phyloP scores from a whole-genome alignment of 2,329 filamentous ascomycete species.

The Sporothrix variecibatus region DNA sequence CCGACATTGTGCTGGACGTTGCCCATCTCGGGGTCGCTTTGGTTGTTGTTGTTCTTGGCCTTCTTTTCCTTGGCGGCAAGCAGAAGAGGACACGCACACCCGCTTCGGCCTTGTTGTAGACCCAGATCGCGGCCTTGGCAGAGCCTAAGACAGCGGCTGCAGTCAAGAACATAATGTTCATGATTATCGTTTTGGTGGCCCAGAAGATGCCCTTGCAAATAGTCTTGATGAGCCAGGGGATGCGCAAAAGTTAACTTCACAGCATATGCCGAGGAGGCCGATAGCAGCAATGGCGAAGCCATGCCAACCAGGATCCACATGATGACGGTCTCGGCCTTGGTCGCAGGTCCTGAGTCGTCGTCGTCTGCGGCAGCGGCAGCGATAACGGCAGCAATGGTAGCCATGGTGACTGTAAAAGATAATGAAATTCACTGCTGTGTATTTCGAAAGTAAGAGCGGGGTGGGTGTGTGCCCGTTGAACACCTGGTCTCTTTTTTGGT shows the following conservation, averaged over 20 bases:
- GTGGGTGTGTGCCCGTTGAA: no score
- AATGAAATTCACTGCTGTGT: no score
- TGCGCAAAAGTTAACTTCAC: neutral
- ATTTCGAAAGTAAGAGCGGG: no score
- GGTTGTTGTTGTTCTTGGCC: neutral
- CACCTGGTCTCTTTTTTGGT: no score
- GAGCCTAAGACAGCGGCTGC: no score
- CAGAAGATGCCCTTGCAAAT: neutral
- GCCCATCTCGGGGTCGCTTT: neutral
- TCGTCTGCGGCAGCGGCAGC: no score
- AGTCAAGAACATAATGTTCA: no score
- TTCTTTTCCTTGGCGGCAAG: neutral
- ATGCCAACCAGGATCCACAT: neutral
- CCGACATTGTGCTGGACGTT: neutral
- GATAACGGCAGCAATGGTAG: neutral
- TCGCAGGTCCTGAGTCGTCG: no score
- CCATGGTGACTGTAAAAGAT: no score
- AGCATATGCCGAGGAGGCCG: neutral
- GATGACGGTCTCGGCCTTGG: neutral
- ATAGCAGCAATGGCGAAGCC: neutral
- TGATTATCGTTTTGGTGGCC: no score
- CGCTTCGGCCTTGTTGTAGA: neutral
- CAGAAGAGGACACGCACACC: neutral
- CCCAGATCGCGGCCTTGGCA: no score
- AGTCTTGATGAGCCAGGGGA: neutral